These are phyloP conservation scores for Pterocarpus santalinus DNA, from an alignment of 306 rosid genomes.

Conservation along the genomic window DNA sequence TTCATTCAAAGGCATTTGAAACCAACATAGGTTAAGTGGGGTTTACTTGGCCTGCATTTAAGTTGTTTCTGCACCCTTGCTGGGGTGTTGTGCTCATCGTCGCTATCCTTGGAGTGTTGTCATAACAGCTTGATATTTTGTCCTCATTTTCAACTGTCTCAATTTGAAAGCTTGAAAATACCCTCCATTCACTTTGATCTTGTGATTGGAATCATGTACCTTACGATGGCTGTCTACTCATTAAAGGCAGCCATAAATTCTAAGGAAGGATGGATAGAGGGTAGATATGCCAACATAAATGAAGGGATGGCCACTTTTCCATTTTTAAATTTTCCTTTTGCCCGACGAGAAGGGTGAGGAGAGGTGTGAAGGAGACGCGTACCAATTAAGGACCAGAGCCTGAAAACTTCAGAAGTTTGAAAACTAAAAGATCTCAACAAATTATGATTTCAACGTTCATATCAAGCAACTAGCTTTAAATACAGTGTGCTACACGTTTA, in stretches of 20 bases:
- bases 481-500: background rate
- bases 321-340: background rate
- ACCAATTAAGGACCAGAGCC: constrained; percentile 6
- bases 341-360: background rate
- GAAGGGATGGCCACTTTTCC: constrained; percentile 35
- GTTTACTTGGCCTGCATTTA: constrained; percentile 40
- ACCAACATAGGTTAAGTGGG: constrained; percentile 33
- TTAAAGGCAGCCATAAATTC: constrained; percentile 61
- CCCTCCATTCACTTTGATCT: constrained; percentile 45
- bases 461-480: constrained; percentile 41
- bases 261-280: constrained; percentile 35
- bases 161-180: constrained; percentile 49
- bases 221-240: constrained; percentile 45
- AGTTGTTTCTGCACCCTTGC: background rate
- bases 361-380: constrained; percentile 15
- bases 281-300: constrained; percentile 59
- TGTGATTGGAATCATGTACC: constrained; percentile 53
- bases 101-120: constrained; percentile 20
- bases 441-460: constrained; percentile 36
- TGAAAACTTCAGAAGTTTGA: constrained; percentile 23
- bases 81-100: background rate
- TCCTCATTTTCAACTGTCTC: constrained; percentile 44
- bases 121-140: constrained; percentile 14
- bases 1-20: constrained; percentile 26
- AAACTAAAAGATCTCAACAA: constrained; percentile 30